These are phyloP conservation scores for Argentina anserina DNA, from an alignment of 306 rosid species.

Conservation along the genomic window DNA sequence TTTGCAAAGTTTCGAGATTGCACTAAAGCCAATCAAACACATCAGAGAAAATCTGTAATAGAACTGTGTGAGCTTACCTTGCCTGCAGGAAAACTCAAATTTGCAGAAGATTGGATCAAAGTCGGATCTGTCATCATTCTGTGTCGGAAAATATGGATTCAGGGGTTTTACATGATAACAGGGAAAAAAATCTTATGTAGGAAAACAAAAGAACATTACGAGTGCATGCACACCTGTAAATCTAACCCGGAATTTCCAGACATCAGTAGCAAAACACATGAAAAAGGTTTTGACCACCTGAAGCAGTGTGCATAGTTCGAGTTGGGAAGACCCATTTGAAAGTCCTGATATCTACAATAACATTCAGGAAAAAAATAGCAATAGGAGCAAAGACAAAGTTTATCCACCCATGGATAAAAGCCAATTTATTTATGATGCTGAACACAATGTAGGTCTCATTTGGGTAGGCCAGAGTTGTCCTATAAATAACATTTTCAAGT, in stretches of 20 bases:
- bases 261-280: not conserved
- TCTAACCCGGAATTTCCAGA: not conserved
- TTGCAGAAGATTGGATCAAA: not conserved
- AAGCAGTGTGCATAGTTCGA: not conserved
- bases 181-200: too few species aligned
- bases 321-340: not conserved
- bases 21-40: not conserved
- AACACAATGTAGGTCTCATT: not conserved
- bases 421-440: not conserved
- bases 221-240: not conserved
- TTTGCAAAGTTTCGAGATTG: not conserved
- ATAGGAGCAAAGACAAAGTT: not conserved
- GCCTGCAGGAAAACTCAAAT: not conserved
- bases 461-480: not conserved
- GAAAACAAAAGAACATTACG: too few species aligned
- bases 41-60: too few species aligned
- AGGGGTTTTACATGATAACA: constrained; percentile 11
- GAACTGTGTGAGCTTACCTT: too few species aligned
- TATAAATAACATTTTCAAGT: not conserved
- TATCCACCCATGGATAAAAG: not conserved
- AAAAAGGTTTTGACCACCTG: not conserved
- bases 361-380: not conserved
- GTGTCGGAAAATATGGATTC: constrained; percentile 38
- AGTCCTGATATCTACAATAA: not conserved
- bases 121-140: not conserved